A percentile compares a stretch with the other conserved stretches of the same genome.
Conservation (phyloP, 495 filamentous ascomycete genomes). For the Penicillium desertorum region DNA sequence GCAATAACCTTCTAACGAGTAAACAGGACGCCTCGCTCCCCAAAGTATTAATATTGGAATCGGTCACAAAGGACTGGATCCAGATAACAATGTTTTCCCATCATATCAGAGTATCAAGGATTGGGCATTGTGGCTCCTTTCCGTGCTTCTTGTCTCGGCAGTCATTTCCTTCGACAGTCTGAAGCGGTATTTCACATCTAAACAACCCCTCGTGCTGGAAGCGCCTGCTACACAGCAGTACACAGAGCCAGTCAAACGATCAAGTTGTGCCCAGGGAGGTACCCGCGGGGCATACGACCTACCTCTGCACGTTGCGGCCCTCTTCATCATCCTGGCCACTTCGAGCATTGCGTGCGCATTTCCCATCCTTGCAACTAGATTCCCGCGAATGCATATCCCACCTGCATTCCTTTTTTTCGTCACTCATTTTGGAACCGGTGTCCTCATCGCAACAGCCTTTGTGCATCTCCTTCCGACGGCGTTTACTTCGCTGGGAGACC, state of each 20-base stretch:
- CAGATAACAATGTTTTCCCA: constrained; percentile 8
- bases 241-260: constrained; percentile 16
- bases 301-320: constrained; percentile 62
- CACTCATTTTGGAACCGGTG: constrained; percentile 77
- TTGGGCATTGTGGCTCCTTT: constrained; percentile 33
- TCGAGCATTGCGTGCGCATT: constrained; percentile 55
- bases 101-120: constrained; percentile 23
- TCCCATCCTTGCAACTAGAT: constrained; percentile 41
- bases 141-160: constrained; percentile 28
- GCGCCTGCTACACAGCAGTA: constrained; percentile 1
- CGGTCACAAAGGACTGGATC: constrained; percentile 5
- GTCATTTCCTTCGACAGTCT: constrained; percentile 26
- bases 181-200: constrained; percentile 11
- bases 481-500: constrained; percentile 67
- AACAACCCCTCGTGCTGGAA: constrained; percentile 2
- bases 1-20: not conserved
- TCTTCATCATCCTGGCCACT: constrained; percentile 64
- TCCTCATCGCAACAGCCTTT: constrained; percentile 82
- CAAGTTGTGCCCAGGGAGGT: constrained; percentile 30
- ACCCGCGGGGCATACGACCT: constrained; percentile 51
- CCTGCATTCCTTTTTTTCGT: constrained; percentile 59
- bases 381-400: constrained; percentile 37
- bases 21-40: constrained; percentile 29
- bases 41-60: constrained; percentile 2
- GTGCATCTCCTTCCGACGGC: constrained; percentile 77